Base-by-base conservation (phyloP, 108 stramenopile species). In the Cyclostephanos tholiformis region DNA sequence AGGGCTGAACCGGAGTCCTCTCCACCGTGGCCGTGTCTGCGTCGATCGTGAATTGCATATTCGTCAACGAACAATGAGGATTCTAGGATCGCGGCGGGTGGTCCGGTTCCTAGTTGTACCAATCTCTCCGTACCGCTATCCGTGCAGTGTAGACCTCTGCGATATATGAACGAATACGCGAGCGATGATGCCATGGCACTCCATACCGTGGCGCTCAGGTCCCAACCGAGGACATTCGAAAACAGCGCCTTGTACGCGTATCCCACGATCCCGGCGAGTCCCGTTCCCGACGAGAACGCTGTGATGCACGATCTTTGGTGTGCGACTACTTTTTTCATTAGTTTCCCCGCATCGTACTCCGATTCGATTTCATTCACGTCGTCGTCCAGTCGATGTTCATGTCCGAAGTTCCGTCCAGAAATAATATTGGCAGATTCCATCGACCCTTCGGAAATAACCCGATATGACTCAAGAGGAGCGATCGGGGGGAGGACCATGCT, bases 281-380 rank as follows among this genome's bases (percentile, higher is more conserved):
- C 93, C 17, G 93, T 94, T 16, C 93, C 90, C 9, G 84, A 86
- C 35, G 93, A 90, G 71, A 88, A 94, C 11, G 84, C 77, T 12
- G 89, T 89, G 20, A 94, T 73, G 64, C 86, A 89, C 44, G 49
- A 11, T 20, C 68, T 58, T 46, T 17, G 44, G 44, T 14, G 16
- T 14, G 44, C 20, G 49, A 20, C n/a, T 52, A n/a, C 52, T 17
- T 50, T 26, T 14, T 17, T 71, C 25, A 63, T 48, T 1, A 65
- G 67, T 50, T 57, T 72, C 36, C 38, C 58, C 8, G 30, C 22
- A 61, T 43, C 50, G 44, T n/a, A n/a, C 48, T 32, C 57, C 53
- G 46, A 55, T 35, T 71, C 61, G n/a, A 11, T 36, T 27, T 38
- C 26, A 9, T 56, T 11, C 48, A 66, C n/a, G 14, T 16, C 14